A percentile compares a stretch with the other conserved stretches of the same genome.
Evolutionary conservation across 768 basidiomycete genomes (phyloP).

Genomic region (Hysterangium stoloniferum): DNA sequence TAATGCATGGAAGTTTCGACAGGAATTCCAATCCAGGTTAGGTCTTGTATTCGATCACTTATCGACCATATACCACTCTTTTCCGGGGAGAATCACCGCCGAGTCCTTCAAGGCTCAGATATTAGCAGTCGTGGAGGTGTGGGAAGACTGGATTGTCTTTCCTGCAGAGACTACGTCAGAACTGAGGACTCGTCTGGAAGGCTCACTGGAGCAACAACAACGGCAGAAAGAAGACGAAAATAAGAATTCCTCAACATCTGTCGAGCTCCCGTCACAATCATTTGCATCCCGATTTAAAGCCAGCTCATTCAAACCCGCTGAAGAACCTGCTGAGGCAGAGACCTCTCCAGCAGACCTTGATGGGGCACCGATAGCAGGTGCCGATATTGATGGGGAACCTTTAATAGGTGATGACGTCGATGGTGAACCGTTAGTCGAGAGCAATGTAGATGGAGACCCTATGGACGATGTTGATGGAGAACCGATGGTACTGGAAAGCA

Average conservation of each 20-base stretch:
- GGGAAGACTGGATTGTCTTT: conserved; percentile 99
- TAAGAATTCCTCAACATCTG: conserved; percentile 16
- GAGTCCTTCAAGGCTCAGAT: conserved; percentile 96
- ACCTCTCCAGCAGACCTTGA: conserved; percentile 25
- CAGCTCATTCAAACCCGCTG: conserved; percentile 69
- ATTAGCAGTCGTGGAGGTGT: conserved; percentile 80
- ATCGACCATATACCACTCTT: conserved; percentile 88
- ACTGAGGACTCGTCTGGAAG: conserved; percentile 69
- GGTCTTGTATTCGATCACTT: conserved; percentile 96
- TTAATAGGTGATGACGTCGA: conserved; percentile 43
- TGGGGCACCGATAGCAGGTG: conserved; percentile 33
- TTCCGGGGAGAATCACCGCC: conserved; percentile 92
- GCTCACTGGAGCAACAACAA: conserved; percentile 28
- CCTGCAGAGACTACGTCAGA: conserved; percentile 76
- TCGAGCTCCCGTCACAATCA: conserved; percentile 23
- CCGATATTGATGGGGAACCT: conserved; percentile 36
- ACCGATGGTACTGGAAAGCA: conserved; percentile 36
- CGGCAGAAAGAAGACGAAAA: conserved; percentile 14
- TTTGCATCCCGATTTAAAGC: conserved; percentile 66
- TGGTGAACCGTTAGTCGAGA: conserved; percentile 38
- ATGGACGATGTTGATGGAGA: conserved; percentile 44
- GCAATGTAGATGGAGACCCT: conserved; percentile 32
- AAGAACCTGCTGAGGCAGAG: conserved; percentile 30
- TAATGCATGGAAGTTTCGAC: conserved; percentile 96
- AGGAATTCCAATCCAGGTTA: conserved; percentile 85